Evolutionary conservation across 106 monocot species (phyloP).

Genomic region (Phalaenopsis equestris): DNA sequence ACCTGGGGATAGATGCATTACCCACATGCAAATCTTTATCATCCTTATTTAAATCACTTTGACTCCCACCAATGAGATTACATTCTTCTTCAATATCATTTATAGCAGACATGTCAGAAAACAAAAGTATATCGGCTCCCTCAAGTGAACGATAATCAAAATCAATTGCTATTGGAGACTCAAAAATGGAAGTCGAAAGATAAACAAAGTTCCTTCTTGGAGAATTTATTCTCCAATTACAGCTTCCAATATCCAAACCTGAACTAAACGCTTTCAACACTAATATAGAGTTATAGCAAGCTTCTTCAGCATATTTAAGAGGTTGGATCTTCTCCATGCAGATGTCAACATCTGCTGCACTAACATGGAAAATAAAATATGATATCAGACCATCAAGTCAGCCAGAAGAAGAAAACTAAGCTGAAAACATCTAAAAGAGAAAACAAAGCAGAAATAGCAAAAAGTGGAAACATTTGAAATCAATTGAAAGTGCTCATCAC

Average conservation of each 20-base stretch:
- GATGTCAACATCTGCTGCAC: conserved; percentile 64
- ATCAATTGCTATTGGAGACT: conserved; percentile 52
- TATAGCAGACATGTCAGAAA: conserved; percentile 71
- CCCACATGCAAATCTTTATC: conserved; percentile 12
- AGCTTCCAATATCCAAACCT: conserved; percentile 84
- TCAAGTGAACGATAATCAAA: conserved; percentile 49
- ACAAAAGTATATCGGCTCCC: conserved; percentile 64
- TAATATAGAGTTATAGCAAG: conserved; percentile 58
- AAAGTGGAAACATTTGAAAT: neutral
- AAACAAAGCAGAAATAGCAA: too few relatives aligned
- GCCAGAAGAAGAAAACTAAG: neutral
- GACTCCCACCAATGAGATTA: neutral
- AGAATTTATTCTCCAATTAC: conserved; percentile 77
- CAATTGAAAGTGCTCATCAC: neutral
- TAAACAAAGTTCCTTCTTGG: conserved; percentile 59
- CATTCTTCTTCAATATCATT: conserved; percentile 11
- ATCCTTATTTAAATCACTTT: neutral
- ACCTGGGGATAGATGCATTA: conserved; percentile 20
- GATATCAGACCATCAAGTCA: neutral
- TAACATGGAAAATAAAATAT: conserved; percentile 25
- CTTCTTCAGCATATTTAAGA: conserved; percentile 79
- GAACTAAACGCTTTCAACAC: conserved; percentile 82
- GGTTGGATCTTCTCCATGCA: conserved; percentile 53
- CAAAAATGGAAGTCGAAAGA: conserved; percentile 63
- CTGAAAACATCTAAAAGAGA: neutral